These are phyloP conservation scores for Lignosus rhinocerotis DNA, from an alignment of 1,284 basidiomycete species.

Conservation along the genomic window DNA sequence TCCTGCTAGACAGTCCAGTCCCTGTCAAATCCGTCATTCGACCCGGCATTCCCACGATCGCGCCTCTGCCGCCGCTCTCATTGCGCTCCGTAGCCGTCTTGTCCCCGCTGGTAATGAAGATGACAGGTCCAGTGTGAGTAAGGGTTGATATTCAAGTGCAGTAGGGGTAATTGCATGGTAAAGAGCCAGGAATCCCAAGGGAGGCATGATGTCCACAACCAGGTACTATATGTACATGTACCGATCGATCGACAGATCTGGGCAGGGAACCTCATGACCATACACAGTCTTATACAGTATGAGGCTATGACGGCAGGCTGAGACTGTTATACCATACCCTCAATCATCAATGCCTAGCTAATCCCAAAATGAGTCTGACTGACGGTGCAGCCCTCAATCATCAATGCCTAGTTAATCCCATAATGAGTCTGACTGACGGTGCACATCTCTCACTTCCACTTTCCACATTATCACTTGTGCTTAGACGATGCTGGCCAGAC, in stretches of 20 bases:
- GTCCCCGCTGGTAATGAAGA: neutral
- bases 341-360: no score
- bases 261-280: neutral
- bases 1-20: neutral
- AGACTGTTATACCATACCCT: no score
- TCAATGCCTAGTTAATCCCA: no score
- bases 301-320: no score
- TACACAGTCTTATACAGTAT: no score
- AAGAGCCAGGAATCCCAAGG: neutral
- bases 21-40: neutral
- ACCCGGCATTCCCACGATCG: neutral
- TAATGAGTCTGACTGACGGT: no score
- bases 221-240: neutral
- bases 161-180: no score
- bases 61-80: neutral
- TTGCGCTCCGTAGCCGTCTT: neutral
- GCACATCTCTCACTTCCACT: neutral
- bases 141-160: no score
- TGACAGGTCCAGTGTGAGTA: no score
- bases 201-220: no score
- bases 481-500: constrained; percentile 3
- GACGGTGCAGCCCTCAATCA: no score
- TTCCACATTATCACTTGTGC: neutral
- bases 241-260: neutral
- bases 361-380: no score